Evolutionary conservation across 2,329 filamentous ascomycete species (phyloP).

Genomic region (Aspergillaceae sp.): DNA sequence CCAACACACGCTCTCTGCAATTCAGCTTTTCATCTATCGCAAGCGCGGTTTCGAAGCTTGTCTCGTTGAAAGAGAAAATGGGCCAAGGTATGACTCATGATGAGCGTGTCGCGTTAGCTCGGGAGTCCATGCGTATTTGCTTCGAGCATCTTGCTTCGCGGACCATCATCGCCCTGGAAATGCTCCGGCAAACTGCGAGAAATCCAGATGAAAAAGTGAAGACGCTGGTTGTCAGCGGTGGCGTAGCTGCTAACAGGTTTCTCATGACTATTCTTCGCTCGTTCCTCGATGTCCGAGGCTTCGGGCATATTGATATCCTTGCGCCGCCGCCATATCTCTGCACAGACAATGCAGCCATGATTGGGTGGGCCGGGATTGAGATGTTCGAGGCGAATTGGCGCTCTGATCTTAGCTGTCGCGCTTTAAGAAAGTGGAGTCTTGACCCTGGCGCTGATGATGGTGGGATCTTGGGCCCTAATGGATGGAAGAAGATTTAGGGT

Average conservation of each 20-base stretch:
- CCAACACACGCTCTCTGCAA: slow-evolving; percentile 48
- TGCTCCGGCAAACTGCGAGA: slow-evolving; percentile 14
- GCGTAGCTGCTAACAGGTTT: slow-evolving; percentile 79
- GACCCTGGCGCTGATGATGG: slow-evolving; percentile 53
- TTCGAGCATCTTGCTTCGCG: slow-evolving; percentile 83
- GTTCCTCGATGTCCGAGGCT: slow-evolving; percentile 61
- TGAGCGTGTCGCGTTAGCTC: slow-evolving; percentile 62
- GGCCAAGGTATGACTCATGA: slow-evolving; percentile 37
- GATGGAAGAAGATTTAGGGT: slow-evolving; percentile 38
- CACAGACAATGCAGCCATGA: slow-evolving; percentile 96
- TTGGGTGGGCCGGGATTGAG: slow-evolving; percentile 85
- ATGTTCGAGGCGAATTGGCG: slow-evolving; percentile 76
- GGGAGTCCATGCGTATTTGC: slow-evolving; percentile 64
- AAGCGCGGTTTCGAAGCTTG: slow-evolving; percentile 54
- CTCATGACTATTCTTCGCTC: slow-evolving; percentile 57
- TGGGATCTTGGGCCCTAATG: slow-evolving; percentile 56
- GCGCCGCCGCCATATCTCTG: slow-evolving; percentile 72
- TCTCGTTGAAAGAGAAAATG: slow-evolving; percentile 31
- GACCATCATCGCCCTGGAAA: slow-evolving; percentile 59
- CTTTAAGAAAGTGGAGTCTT: slow-evolving; percentile 65
- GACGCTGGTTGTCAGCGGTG: slow-evolving; percentile 75
- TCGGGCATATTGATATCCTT: slow-evolving; percentile 51
- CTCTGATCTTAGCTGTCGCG: slow-evolving; percentile 51
- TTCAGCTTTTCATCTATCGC: slow-evolving; percentile 70
- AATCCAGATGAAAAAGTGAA: slow-evolving; percentile 28